Base-by-base conservation (phyloP, 2,329 filamentous ascomycete genomes). In the Colletotrichum sp. region DNA sequence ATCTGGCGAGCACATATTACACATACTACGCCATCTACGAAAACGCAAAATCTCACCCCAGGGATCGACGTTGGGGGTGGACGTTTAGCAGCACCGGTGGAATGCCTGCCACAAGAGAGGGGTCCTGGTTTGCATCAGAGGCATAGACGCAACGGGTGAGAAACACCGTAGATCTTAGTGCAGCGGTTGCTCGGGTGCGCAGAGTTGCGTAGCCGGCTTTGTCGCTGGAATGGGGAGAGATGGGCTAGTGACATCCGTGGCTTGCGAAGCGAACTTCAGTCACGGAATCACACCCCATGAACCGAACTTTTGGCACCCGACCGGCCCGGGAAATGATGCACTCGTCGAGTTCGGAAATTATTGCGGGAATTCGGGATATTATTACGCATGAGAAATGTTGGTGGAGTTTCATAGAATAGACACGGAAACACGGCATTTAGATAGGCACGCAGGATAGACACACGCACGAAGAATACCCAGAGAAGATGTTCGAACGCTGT, bases 161-260 rank as follows among this genome's bases (percentile, higher is more conserved):
- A 48, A 62, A 52, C 12, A 55, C 26, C 68, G 68, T 39, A 34
- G 68, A 63, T 70, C 68, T 59, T 62, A 18, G 68, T 59, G 55
- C 36, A 18, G 34, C 55, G 68, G 68, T 62, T 68, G 30, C 28
- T 55, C 24, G 30, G 18, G 34, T n/a, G 26, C 32, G 30, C 18
- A 32, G 16, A 26, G 18, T 59, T 44, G 32, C 59, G 34, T 60
- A 57, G 24, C 13, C 64, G 60, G 44, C 64, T 72, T 73, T 68
- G 55, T 68, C 32, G 32, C 36, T 63, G 70, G 73, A 73, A 73
- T 68, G 70, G 34, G 39, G 57, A 52, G 26, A 68, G 30, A 64
- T 32, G 57, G 57, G 39, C 73, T 32, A 34, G 73, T 68, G 73
- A 68, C 73, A 64, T 68, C 59, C 62, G 73, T 75, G 73, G 73